phyloP scores from a whole-genome alignment of 2,329 filamentous ascomycete species.

The Sporothrix globosa region DNA sequence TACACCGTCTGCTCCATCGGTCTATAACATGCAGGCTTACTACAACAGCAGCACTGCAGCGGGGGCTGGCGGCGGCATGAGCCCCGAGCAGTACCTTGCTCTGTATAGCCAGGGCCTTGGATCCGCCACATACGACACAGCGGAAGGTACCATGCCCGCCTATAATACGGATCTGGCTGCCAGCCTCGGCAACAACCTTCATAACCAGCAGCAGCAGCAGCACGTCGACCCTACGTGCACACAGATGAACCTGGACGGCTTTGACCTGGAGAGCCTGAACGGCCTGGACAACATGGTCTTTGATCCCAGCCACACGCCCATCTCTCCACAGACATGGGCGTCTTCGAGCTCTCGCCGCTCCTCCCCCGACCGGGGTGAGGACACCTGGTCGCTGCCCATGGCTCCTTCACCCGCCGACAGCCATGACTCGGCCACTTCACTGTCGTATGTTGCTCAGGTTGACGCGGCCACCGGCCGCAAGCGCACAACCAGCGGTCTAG shows the following conservation, averaged over 20 bases:
- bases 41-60: conserved; percentile 48
- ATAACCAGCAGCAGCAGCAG: conserved; percentile 38
- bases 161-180: conserved; percentile 49
- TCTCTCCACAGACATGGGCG: conserved; percentile 57
- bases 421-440: conserved; percentile 49
- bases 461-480: conserved; percentile 3
- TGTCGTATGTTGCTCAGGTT: conserved; percentile 25
- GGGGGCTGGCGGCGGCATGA: conserved; percentile 47
- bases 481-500: not conserved
- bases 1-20: not conserved
- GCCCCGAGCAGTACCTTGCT: conserved; percentile 57
- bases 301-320: conserved; percentile 52
- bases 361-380: conserved; percentile 53
- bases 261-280: conserved; percentile 23
- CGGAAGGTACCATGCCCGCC: conserved; percentile 49
- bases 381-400: conserved; percentile 51
- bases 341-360: conserved; percentile 58
- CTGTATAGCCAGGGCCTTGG: conserved; percentile 53
- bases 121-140: conserved; percentile 53
- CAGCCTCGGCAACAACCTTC: not conserved
- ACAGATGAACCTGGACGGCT: conserved; percentile 55
- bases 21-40: conserved; percentile 44
- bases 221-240: conserved; percentile 57
- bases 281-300: conserved; percentile 51
- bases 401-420: conserved; percentile 52